Evolutionary conservation across 495 filamentous ascomycete species (phyloP).

Genomic region (Aspergillus bertholletiae): DNA sequence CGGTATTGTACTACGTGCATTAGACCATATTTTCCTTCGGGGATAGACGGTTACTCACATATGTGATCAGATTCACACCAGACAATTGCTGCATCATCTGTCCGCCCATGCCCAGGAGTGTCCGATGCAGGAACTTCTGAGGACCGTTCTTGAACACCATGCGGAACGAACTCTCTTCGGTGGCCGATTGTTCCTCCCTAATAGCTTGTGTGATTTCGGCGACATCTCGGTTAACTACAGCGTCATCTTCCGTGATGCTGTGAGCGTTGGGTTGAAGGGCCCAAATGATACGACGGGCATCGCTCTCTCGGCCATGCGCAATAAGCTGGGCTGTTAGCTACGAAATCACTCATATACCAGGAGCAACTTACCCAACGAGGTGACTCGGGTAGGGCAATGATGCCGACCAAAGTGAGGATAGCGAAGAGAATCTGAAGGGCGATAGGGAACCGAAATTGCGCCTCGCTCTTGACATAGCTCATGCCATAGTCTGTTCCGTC

Average conservation of each 20-base stretch:
- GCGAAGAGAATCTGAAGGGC: slow-evolving; percentile 57
- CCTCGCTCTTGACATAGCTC: slow-evolving; percentile 28
- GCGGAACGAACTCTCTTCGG: slow-evolving; percentile 23
- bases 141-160: slow-evolving; percentile 36
- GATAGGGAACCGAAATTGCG: slow-evolving; percentile 47
- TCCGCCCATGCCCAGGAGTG: slow-evolving; percentile 34
- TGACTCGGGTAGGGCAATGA: slow-evolving; percentile 52
- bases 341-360: background rate
- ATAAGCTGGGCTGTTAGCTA: slow-evolving; percentile 20
- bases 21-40: background rate
- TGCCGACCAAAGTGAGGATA: slow-evolving; percentile 42
- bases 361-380: slow-evolving; percentile 41
- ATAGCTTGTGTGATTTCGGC: slow-evolving; percentile 29
- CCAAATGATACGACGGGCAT: slow-evolving; percentile 33
- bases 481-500: slow-evolving; percentile 27
- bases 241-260: slow-evolving; percentile 21
- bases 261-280: slow-evolving; percentile 27
- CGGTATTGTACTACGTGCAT: slow-evolving; percentile 26
- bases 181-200: slow-evolving; percentile 25
- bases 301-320: slow-evolving; percentile 26
- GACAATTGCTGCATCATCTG: slow-evolving; percentile 47
- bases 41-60: slow-evolving; percentile 18
- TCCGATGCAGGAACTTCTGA: slow-evolving; percentile 29
- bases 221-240: slow-evolving; percentile 25
- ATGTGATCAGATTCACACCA: slow-evolving; percentile 44